phyloP scores from a whole-genome alignment of 2,329 filamentous ascomycete species.

The Balansia obtecta region DNA sequence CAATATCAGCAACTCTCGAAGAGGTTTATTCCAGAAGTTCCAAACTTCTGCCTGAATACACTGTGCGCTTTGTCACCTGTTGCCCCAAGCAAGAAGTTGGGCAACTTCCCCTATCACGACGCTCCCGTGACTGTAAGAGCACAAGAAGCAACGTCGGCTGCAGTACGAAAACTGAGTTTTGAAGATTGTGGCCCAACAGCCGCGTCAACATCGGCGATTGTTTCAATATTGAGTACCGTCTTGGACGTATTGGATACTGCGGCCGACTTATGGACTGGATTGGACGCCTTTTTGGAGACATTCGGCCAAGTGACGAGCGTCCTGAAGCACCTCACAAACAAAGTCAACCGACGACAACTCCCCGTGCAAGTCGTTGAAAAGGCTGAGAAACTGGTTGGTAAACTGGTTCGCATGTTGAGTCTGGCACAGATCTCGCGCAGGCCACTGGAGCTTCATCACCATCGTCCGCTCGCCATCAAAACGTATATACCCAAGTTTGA shows the following conservation, averaged over 20 bases:
- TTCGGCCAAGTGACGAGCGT: slow-evolving; percentile 52
- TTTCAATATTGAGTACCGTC: slow-evolving; percentile 50
- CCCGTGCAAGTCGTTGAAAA: slow-evolving; percentile 29
- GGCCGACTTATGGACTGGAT: slow-evolving; percentile 60
- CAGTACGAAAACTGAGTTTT: slow-evolving; percentile 43
- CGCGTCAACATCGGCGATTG: slow-evolving; percentile 32
- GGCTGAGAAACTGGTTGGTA: slow-evolving; percentile 29
- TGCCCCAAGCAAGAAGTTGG: slow-evolving; percentile 32
- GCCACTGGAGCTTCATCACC: slow-evolving; percentile 78
- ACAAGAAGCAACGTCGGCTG: slow-evolving; percentile 25
- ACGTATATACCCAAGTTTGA: slow-evolving; percentile 88
- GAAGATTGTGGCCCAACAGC: slow-evolving; percentile 37
- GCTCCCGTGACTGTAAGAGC: slow-evolving; percentile 40
- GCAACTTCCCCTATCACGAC: slow-evolving; percentile 49
- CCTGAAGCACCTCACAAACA: slow-evolving; percentile 47
- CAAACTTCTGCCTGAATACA: slow-evolving; percentile 70
- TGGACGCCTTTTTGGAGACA: slow-evolving; percentile 66
- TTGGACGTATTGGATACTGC: slow-evolving; percentile 54
- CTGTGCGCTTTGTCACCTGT: slow-evolving; percentile 53
- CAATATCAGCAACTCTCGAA: slow-evolving; percentile 78
- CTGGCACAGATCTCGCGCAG: slow-evolving; percentile 56
- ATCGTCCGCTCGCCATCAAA: slow-evolving; percentile 79
- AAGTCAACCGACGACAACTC: slow-evolving; percentile 37
- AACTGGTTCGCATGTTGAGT: slow-evolving; percentile 41
- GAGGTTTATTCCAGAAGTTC: slow-evolving; percentile 77